phyloP scores from a whole-genome alignment of 768 basidiomycete genomes.

The Phaeotremella fagi region DNA sequence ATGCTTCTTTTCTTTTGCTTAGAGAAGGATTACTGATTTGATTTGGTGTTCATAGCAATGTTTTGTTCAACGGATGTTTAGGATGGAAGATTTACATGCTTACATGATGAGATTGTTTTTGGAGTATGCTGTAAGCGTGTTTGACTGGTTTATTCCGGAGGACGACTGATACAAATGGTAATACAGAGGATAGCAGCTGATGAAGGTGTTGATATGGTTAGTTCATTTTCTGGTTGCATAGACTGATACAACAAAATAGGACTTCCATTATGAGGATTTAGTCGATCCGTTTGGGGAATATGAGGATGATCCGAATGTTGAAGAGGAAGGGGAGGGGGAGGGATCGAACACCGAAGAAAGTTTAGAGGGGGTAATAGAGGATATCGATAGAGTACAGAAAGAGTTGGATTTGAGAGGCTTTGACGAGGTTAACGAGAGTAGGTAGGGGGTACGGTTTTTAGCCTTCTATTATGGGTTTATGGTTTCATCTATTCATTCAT shows the following conservation, averaged over 20 bases:
- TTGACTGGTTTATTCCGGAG: background rate
- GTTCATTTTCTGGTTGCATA: background rate
- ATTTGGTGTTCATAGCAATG: conserved; percentile 18
- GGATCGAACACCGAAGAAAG: background rate
- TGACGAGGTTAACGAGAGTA: background rate
- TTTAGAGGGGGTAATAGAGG: background rate
- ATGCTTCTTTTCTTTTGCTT: conserved; percentile 4
- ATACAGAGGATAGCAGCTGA: conserved; percentile 33
- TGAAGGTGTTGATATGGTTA: conserved; percentile 41
- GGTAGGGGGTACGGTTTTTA: no score
- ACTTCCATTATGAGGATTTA: background rate
- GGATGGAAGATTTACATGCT: conserved; percentile 46
- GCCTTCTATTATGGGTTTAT: no score
- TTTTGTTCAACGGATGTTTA: conserved; percentile 47
- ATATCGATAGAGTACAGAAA: background rate
- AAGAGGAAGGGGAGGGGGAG: background rate
- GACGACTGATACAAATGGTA: background rate
- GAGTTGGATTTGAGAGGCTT: background rate
- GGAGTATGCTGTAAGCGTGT: conserved; percentile 45
- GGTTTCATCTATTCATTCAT: no score
- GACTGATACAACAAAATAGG: background rate
- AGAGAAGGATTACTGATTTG: background rate
- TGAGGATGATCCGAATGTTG: background rate
- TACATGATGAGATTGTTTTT: conserved; percentile 50
- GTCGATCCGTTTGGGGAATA: background rate